Conservation (phyloP, 2,329 filamentous ascomycete genomes). For the Aspergillus spinulosporus region DNA sequence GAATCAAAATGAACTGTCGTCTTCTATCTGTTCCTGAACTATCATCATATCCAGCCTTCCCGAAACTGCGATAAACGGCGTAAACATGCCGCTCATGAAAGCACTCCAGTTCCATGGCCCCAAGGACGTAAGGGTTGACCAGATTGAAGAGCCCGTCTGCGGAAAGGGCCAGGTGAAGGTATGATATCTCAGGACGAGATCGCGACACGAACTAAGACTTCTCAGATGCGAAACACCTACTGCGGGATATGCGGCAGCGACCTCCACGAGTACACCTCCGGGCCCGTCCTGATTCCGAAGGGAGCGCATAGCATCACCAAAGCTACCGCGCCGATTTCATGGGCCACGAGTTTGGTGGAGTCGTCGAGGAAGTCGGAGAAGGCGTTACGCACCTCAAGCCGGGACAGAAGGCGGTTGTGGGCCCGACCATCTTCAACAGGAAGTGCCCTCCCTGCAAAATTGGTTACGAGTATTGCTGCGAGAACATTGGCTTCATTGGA, state of each 20-base stretch:
- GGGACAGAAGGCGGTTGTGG: slow-evolving; percentile 53
- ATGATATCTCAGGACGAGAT: not conserved
- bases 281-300: slow-evolving; percentile 52
- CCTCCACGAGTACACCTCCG: slow-evolving; percentile 55
- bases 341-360: slow-evolving; percentile 66
- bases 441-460: slow-evolving; percentile 50
- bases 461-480: slow-evolving; percentile 62
- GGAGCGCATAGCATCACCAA: slow-evolving; percentile 59
- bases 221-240: slow-evolving; percentile 32
- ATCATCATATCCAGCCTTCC: not conserved
- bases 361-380: slow-evolving; percentile 59
- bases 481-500: slow-evolving; percentile 56
- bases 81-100: slow-evolving; percentile 21
- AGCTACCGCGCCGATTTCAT: slow-evolving; percentile 58
- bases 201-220: not conserved
- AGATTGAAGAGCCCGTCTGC: slow-evolving; percentile 41
- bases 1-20: not conserved
- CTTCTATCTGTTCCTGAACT: not conserved
- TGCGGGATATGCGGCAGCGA: slow-evolving; percentile 43
- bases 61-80: not conserved
- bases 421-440: slow-evolving; percentile 48
- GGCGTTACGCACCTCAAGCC: slow-evolving; percentile 50
- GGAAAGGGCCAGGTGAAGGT: slow-evolving; percentile 54
- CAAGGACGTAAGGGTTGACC: slow-evolving; percentile 38
- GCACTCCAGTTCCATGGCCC: slow-evolving; percentile 40